Evolutionary conservation across 148 eudicot species (phyloP), one percentile per base, ranked within the genome.

Genomic region (Simmondsia chinensis): DNA sequence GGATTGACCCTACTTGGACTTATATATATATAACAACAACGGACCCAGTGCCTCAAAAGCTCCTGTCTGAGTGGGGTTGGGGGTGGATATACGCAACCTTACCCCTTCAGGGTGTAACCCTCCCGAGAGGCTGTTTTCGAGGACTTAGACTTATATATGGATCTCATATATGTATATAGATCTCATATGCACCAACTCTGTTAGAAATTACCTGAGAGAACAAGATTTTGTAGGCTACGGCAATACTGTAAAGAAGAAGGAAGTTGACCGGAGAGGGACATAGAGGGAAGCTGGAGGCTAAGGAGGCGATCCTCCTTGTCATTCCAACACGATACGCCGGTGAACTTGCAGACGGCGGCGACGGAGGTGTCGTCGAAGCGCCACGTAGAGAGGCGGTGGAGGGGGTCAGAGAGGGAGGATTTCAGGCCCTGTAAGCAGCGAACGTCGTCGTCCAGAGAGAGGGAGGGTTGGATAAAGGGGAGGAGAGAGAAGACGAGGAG

Each of bases 241-340:
- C 96, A 87, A 41, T 20, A 67, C 23, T 51, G 72, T 2, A 83
- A 45, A 3, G 71, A 57, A 0, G 59, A 34, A 0, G 96, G 85
- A 1, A 87, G 3, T 1, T 7, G 20, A 2, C 94, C 94, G 23
- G 60, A 36, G 46, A 88, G 79, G 1, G 30, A 19, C 46, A 68
- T 41, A 0, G 70, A 63, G 0, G 58, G 64, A 11, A 80, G 83
- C 7, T 66, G 57, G 14, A 88, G 54, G 20, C 73, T 48, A 33
- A 88, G 39, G 9, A 88, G 56, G 2, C 91, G 83, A 27, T 88
- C 84, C 27, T 88, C 89, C 21, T 61, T 65, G 20, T 80, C 78
- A 41, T 88, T 88, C 94, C 96, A 88, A 47, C 96, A 83, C 0
- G 76, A 24, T 0, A 80, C 87, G 0, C 83, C 89, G 9, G 56